phyloP scores from a whole-genome alignment of 1,139 yeast species.

The Scheffersomyces stambukii region DNA sequence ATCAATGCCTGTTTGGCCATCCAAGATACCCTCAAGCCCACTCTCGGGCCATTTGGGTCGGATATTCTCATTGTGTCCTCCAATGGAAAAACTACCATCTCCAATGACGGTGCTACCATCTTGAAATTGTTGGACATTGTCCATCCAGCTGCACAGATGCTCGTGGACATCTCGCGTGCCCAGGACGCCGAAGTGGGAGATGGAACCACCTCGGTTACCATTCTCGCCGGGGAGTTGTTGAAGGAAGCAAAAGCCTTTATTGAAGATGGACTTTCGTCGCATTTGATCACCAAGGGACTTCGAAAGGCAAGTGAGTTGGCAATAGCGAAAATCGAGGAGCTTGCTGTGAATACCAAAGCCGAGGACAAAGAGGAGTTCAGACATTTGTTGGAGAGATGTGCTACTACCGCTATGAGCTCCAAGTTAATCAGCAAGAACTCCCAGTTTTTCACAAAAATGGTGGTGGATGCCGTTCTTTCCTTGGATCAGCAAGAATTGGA shows the following conservation, averaged over 20 bases:
- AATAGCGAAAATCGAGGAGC: slow-evolving; percentile 63
- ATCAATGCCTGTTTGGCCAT: slow-evolving; percentile 96
- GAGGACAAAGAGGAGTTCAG: slow-evolving; percentile 49
- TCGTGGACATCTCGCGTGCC: slow-evolving; percentile 92
- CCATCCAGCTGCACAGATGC: slow-evolving; percentile 95
- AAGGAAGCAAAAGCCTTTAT: slow-evolving; percentile 87
- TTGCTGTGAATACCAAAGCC: slow-evolving; percentile 65
- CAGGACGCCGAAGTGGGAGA: slow-evolving; percentile 99
- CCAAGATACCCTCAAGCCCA: slow-evolving; percentile 91
- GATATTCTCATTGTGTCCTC: slow-evolving; percentile 85
- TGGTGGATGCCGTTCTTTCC: slow-evolving; percentile 88
- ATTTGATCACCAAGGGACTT: slow-evolving; percentile 82
- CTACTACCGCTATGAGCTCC: slow-evolving; percentile 96
- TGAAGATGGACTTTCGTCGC: slow-evolving; percentile 94
- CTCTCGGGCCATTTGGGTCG: slow-evolving; percentile 96
- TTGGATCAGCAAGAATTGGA: slow-evolving; percentile 82
- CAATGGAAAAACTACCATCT: slow-evolving; percentile 85
- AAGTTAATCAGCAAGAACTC: slow-evolving; percentile 86
- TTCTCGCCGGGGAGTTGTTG: slow-evolving; percentile 89
- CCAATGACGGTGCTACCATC: slow-evolving; percentile 98
- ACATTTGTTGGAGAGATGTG: slow-evolving; percentile 83
- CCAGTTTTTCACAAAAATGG: slow-evolving; percentile 90
- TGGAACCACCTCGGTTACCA: slow-evolving; percentile 95
- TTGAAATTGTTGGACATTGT: slow-evolving; percentile 88
- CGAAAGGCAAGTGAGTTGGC: slow-evolving; percentile 80